phyloP scores from a whole-genome alignment of 1,284 basidiomycete species.

The Chalciporus piperatoides region DNA sequence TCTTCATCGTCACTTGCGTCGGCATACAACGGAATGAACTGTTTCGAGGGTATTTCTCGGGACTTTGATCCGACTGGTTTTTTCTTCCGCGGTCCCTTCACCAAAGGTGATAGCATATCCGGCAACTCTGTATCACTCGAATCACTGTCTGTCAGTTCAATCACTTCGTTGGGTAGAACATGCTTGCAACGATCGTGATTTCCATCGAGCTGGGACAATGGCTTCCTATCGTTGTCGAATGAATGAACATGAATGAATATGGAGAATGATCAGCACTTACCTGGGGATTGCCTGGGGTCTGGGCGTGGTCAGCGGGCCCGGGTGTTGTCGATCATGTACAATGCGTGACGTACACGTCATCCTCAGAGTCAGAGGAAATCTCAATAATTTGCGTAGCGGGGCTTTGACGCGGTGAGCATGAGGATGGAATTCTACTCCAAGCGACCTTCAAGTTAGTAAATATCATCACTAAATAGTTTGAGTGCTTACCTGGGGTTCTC shows the following conservation, averaged over 20 bases:
- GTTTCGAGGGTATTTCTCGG: constrained; percentile 9
- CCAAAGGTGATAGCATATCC: constrained; percentile 25
- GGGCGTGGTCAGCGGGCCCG: background rate
- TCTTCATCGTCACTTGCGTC: constrained; percentile 33
- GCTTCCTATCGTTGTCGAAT: constrained; percentile 8
- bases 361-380: constrained; percentile 50
- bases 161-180: constrained; percentile 18
- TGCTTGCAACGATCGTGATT: background rate
- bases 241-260: background rate
- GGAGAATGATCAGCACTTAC: constrained; percentile 8
- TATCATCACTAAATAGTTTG: background rate
- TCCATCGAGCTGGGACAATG: background rate
- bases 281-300: constrained; percentile 14
- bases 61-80: constrained; percentile 1
- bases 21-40: constrained; percentile 27
- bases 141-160: constrained; percentile 35
- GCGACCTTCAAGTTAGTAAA: background rate
- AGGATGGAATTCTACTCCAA: background rate
- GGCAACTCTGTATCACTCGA: constrained; percentile 23
- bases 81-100: constrained; percentile 14
- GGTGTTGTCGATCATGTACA: background rate
- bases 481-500: constrained; percentile 14
- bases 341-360: constrained; percentile 29
- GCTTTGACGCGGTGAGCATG: background rate
- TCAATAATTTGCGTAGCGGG: constrained; percentile 42